phyloP scores from a whole-genome alignment of 2,329 filamentous ascomycete species.

The Pestalotiopsis sp. region DNA sequence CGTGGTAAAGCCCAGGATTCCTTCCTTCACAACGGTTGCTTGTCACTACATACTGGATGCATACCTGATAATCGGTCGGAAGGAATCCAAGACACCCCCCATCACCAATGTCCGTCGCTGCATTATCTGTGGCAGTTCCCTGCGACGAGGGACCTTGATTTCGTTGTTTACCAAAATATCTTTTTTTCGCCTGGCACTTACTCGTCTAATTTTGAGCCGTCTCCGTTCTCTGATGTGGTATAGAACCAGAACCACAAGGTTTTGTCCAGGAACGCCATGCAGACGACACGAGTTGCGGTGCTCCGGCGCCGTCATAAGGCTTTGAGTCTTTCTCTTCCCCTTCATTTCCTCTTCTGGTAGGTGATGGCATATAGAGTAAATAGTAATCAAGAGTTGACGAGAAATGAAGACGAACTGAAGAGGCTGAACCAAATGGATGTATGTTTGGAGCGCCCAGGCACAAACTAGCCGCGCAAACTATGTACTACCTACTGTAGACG shows the following conservation, averaged over 20 bases:
- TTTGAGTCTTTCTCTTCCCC: background rate
- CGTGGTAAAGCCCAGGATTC: background rate
- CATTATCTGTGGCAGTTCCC: background rate
- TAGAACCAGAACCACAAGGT: background rate
- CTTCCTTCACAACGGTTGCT: background rate
- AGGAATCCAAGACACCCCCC: background rate
- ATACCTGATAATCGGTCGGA: background rate
- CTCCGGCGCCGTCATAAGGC: background rate
- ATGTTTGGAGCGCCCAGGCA: background rate
- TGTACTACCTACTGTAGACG: background rate
- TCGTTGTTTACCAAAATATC: background rate
- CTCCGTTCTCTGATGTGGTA: background rate
- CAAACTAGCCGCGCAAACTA: background rate
- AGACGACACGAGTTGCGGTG: background rate
- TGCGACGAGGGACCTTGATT: background rate
- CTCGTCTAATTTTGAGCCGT: background rate
- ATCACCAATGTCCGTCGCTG: background rate
- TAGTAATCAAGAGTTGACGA: background rate
- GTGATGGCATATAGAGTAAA: background rate
- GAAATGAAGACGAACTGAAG: background rate
- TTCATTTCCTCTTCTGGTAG: background rate
- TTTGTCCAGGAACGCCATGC: background rate
- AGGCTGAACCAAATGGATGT: background rate
- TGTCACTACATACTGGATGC: background rate
- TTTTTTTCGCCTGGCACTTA: background rate